Evolutionary conservation across 2,329 filamentous ascomycete species (phyloP), one percentile per base, ranked within the genome.

Genomic region (Claviceps sp.): DNA sequence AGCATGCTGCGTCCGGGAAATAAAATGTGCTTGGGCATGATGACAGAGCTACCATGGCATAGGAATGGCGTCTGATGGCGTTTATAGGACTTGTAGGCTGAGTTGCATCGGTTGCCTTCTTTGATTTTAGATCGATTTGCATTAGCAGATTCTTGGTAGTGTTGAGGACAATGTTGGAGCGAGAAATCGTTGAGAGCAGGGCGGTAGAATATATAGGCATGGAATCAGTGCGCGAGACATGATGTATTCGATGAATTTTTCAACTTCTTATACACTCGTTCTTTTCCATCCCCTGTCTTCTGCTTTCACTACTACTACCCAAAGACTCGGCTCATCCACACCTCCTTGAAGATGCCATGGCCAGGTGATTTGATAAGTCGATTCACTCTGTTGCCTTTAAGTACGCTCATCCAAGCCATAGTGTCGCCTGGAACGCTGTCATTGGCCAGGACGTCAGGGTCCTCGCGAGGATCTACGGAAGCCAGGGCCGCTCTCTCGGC

Each of bases 381-480:
- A 66, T 81, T 78, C 57, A 98, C 77, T 51, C 87, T 77, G 69
- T 97, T 98, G 5, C 90, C 89, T 61, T 80, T 82, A 57, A 71
- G 73, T 14, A 70, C 65, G 64, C 84, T 88, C 62, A 93, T 67
- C 93, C 93, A 97, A 50, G 71, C 84, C 72, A 59, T 79, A 68
- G 67, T 81, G 65, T 97, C 91, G 42, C 84, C 86, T 0, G 82
- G 75, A 34, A 82, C 76, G 58, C 78, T 72, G 52, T 75, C 72
- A 17, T 69, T 54, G 5, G 63, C 63, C 19, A 70, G 54, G 61
- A 73, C 58, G 41, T 69, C 59, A 52, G 69, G 63, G 52, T 69
- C 67, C 37, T 68, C 69, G 44, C 68, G 56, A 3, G 70, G 68
- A 51, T 73, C 63, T 58, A 70, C 62, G 56, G 73, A 64, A 60